Evolutionary conservation across 306 rosid species (phyloP), one percentile per base, ranked within the genome.

Genomic region (Echinosophora koreensis): DNA sequence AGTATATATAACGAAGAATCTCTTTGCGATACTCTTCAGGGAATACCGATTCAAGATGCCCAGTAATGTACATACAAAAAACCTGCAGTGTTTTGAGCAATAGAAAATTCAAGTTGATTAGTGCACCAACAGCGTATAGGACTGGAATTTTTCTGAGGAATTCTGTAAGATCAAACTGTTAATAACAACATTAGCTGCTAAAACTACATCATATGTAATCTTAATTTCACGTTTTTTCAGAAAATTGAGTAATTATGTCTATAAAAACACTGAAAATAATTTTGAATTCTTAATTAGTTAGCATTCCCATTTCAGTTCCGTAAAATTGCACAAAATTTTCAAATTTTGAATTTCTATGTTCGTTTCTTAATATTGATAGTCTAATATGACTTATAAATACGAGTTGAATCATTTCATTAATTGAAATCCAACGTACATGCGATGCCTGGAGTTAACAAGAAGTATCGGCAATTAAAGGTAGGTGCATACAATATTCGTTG

Each of bases 1-100:
- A 78, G 51, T 93, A 89, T 37, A 88, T 52, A 73, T 93, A 89
- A n/a, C 93, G 92, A 4, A 93, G 88, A 66, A 90, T 90, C 74
- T 93, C 96, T 62, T 77, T 90, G 2, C 70, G 82, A 56, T 86
- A 58, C 66, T 90, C 91, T 2, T 55, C 8, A 6, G 87, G 67
- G 15, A 90, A 86, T 0, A 90, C 82, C 0, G 69, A 69, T 7
- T 93, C 84, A 17, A 93, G 89, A 64, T 89, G 89, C 0, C 93
- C 91, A 1, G 88, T 90, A 38, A 90, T 86, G 44, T 89, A 88
- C 51, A 87, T 7, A 71, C 88, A 83, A 38, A 90, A 87, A 0
- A 93, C 92, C 93, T 92, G 84, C 77, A 41, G 1, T 77, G 52
- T 54, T 49, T 32, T 10, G 7, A 69, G 41, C 41, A 57, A 13